These are phyloP conservation scores for Sugiyamaella lignohabitans DNA, from an alignment of 805 yeast species.

Conservation along the genomic window DNA sequence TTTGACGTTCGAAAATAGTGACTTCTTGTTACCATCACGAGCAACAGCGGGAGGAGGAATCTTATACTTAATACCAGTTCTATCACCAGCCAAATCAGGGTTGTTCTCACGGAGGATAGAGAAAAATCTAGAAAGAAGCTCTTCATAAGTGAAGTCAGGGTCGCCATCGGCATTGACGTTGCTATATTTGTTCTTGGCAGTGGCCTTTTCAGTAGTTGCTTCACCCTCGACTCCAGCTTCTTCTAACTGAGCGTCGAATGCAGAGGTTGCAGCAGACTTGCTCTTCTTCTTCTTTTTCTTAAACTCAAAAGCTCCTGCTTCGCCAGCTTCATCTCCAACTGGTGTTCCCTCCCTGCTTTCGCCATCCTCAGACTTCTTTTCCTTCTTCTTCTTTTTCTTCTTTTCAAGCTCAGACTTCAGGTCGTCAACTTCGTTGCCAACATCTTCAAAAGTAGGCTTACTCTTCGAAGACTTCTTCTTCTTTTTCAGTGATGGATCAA, in stretches of 20 bases:
- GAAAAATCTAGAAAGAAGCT: slow-evolving; percentile 79
- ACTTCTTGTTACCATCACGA: slow-evolving; percentile 96
- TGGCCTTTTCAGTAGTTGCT: slow-evolving; percentile 15
- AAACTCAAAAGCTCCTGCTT: slow-evolving; percentile 45
- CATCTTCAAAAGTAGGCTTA: slow-evolving; percentile 21
- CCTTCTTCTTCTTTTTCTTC: slow-evolving; percentile 47
- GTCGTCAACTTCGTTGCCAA: slow-evolving; percentile 43
- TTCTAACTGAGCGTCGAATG: slow-evolving; percentile 83
- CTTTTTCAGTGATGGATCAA: slow-evolving; percentile 30
- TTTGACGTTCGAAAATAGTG: slow-evolving; percentile 92
- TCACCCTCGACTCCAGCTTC: slow-evolving; percentile 59
- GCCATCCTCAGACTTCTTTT: slow-evolving; percentile 28
- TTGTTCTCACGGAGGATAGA: slow-evolving; percentile 80
- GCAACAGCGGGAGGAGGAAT: slow-evolving; percentile 96
- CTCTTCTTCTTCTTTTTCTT: slow-evolving; percentile 40
- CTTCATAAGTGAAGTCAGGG: slow-evolving; percentile 66
- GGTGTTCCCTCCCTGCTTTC: slow-evolving; percentile 46
- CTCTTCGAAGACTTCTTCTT: slow-evolving; percentile 35
- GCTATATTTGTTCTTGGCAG: slow-evolving; percentile 33
- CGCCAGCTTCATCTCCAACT: slow-evolving; percentile 37
- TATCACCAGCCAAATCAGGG: slow-evolving; percentile 97
- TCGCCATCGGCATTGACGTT: slow-evolving; percentile 30
- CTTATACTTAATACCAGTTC: slow-evolving; percentile 84
- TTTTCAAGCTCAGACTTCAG: slow-evolving; percentile 68
- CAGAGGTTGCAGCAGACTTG: slow-evolving; percentile 50